Evolutionary conservation across 441 rosid genomes (phyloP).

Genomic region (Cnidoscolus chayamansa): DNA sequence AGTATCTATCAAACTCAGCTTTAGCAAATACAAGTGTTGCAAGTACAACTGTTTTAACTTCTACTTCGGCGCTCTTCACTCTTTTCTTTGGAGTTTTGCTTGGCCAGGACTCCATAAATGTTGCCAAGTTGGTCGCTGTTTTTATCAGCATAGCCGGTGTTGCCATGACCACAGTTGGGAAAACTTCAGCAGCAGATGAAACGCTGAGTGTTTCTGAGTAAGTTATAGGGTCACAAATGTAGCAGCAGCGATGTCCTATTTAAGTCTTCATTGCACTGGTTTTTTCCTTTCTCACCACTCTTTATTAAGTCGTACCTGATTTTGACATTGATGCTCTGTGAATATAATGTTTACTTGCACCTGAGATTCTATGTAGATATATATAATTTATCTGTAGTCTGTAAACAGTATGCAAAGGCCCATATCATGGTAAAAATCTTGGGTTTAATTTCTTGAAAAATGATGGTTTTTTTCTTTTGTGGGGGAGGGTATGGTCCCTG

Average conservation of each 20-base stretch:
- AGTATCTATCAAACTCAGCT: constrained; percentile 57
- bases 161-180: constrained; percentile 63
- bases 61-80: constrained; percentile 68
- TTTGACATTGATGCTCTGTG: too few relatives aligned
- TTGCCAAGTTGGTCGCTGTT: constrained; percentile 54
- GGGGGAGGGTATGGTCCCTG: too few relatives aligned
- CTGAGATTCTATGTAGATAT: too few relatives aligned
- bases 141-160: constrained; percentile 61
- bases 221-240: constrained; percentile 17
- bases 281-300: background rate
- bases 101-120: constrained; percentile 49
- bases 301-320: background rate
- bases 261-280: background rate
- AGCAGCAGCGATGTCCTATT: background rate
- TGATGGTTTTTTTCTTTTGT: too few relatives aligned
- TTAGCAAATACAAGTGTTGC: constrained; percentile 68
- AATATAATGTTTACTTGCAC: too few relatives aligned
- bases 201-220: constrained; percentile 40
- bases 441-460: too few relatives aligned
- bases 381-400: too few relatives aligned
- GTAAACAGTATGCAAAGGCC: too few relatives aligned
- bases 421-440: too few relatives aligned
- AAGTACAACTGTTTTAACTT: constrained; percentile 58
- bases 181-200: constrained; percentile 60
- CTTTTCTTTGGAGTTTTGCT: constrained; percentile 60